Evolutionary conservation across 2,329 filamentous ascomycete species (phyloP), one percentile per base, ranked within the genome.

Genomic region (Amylocarpus encephaloides): DNA sequence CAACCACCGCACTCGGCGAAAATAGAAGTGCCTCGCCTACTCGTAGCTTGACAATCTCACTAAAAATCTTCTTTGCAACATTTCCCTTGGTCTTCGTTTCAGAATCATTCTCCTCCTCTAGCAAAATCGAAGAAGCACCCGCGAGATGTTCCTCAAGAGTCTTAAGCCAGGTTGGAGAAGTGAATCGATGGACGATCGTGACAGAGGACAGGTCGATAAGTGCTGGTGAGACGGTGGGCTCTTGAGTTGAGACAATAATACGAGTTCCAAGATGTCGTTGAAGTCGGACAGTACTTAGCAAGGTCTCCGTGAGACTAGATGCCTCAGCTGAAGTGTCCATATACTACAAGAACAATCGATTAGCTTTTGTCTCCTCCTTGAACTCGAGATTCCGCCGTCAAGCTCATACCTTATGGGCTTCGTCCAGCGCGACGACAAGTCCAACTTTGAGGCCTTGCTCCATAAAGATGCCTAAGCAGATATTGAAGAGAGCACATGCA

Each of bases 221-320:
- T 13, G 75, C 73, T 0, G 81, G 79, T 0, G 82, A 83, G 3
- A 91, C 74, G 0, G 84, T 88, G 0, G 86, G 87, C 59, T 92
- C 87, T 62, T 93, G 86, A 0, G 86, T 92, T 0, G 85, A 82
- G 30, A 92, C 82, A 38, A 92, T 63, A 4, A 90, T 72, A 0
- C 86, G 76, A 0, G 77, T 73, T 0, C 76, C 86, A 1, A 82
- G 67, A 61, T 92, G 87, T 0, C 86, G 80, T 65, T 92, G 86
- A 15, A 84, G 72, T 0, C 86, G 77, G 56, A 92, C 84, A 0
- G 78, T 76, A 0, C 73, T 71, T 0, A 88, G 70, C 0, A 91
- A 70, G 0, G 73, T 72, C 5, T 84, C 73, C 0, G 84, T 89
- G 26, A 91, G 72, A 0, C 69, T 70, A 2, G 69, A 64, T 1